These are phyloP conservation scores for Diaporthe citri DNA, from an alignment of 2,329 filamentous ascomycete genomes.

Conservation along the genomic window DNA sequence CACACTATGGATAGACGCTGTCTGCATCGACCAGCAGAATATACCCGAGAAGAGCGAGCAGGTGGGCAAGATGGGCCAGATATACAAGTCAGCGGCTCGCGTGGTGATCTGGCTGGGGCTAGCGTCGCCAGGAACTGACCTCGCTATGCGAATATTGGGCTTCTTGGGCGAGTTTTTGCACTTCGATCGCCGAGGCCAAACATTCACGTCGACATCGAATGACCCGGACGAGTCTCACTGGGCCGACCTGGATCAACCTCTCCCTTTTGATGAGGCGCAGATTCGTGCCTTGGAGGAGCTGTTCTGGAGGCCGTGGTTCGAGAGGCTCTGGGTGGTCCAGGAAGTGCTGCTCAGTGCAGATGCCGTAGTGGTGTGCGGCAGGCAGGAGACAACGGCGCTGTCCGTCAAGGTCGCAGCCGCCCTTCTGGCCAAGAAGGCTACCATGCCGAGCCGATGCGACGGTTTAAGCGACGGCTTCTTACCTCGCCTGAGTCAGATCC, in stretches of 20 bases:
- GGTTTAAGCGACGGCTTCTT: no score
- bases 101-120: not conserved
- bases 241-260: not conserved
- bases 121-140: not conserved
- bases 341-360: not conserved
- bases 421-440: not conserved
- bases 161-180: not conserved
- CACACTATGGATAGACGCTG: slow-evolving; percentile 29
- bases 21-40: slow-evolving; percentile 37
- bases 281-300: not conserved
- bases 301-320: slow-evolving; percentile 2
- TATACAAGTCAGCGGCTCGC: not conserved
- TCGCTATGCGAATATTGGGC: not conserved
- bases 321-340: slow-evolving; percentile 3
- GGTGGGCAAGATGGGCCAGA: slow-evolving; percentile 27
- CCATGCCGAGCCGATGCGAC: not conserved
- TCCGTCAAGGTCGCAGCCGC: not conserved
- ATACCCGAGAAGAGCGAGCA: slow-evolving; percentile 25
- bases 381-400: not conserved
- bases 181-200: not conserved
- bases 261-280: not conserved
- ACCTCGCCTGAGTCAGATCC: no score
- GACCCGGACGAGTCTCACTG: not conserved
- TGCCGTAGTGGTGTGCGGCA: not conserved
- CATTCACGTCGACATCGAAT: not conserved